Base-by-base conservation (phyloP, 192 early-diverging fungal genomes). In the Mortierella alpina region DNA sequence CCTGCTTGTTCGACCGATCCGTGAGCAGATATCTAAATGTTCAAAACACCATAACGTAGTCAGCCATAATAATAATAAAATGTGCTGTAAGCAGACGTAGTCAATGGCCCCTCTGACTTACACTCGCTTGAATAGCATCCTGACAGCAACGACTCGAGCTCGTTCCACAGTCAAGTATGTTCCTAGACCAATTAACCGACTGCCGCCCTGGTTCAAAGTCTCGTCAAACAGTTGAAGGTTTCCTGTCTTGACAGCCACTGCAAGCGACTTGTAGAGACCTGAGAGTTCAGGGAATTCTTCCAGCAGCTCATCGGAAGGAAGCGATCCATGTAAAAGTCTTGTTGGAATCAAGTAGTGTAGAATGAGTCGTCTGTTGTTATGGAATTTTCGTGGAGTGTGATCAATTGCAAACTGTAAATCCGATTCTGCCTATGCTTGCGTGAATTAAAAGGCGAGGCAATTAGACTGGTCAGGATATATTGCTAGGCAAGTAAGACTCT, bases 91-190 rank as follows among this genome's bases (percentile, higher is more conserved):
- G 20, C n/a, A 22, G 2, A 53, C 14, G n/a, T 31, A 44, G 7
- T 6, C 14, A 20, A 5, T 13, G 46, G 5, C 14, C 54, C 17
- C 15, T 55, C 14, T 45, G 46, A 87, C 88, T 80, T 90, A 96
- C 81, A 95, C 88, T 83, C 91, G 93, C 73, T 91, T 85, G 71
- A 97, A 92, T 59, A 99, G 82, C 45, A 85, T 90, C 42, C 96
- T 82, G 6, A 96, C 82, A 7, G 87, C 92, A 31, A 99, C 82
- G 53, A 83, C 82, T 48, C 95, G 84, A 18, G 90, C 88, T 14
- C 91, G 75, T 71, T 98, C 98, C 2, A 98, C 87, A 11, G 93
- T 93, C 68, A 97, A 72, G 72, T 91, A 98, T 5, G 91, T 92
- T 14, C 94, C 94, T 48, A 89, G 77, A 7, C 75, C 51, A 39